Conservation (phyloP, 2,329 filamentous ascomycete species). For the Aaosphaeria pasadenensis region DNA sequence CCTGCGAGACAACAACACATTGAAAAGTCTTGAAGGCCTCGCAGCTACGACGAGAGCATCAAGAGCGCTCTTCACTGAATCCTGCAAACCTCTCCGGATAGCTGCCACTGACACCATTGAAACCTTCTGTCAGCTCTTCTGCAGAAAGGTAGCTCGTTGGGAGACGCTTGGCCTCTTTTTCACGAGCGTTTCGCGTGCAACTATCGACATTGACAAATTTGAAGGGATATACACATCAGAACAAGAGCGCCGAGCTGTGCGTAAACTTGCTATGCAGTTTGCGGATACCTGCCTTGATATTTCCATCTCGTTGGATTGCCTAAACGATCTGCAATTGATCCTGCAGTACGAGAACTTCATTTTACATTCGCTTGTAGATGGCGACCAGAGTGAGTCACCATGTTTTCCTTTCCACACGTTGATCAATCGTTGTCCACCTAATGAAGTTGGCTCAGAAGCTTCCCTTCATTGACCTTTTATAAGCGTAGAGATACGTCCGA, state of each 20-base stretch:
- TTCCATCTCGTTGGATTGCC: slow-evolving; percentile 7
- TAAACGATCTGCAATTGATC: slow-evolving; percentile 47
- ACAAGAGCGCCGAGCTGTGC: neutral
- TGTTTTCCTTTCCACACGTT: no score
- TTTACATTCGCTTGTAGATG: neutral
- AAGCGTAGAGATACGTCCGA: no score
- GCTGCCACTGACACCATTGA: neutral
- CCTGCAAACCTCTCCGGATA: neutral
- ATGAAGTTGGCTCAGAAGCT: no score
- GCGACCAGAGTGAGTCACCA: neutral
- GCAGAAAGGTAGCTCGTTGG: neutral
- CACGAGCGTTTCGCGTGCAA: neutral
- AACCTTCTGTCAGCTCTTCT: neutral
- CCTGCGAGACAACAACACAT: neutral
- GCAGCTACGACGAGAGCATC: neutral
- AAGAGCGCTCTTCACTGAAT: neutral
- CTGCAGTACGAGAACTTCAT: slow-evolving; percentile 1
- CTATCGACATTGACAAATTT: neutral
- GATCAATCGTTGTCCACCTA: no score
- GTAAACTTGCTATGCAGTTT: neutral
- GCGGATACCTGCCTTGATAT: neutral
- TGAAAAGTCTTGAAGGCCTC: neutral
- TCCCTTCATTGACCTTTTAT: no score
- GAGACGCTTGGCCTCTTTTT: neutral
- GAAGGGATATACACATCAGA: neutral